Percentiles rank a stretch among this genome's conserved stretches.
Evolutionary conservation across 108 stramenopile species (phyloP).

Genomic region (Stephanodiscus minutulus): DNA sequence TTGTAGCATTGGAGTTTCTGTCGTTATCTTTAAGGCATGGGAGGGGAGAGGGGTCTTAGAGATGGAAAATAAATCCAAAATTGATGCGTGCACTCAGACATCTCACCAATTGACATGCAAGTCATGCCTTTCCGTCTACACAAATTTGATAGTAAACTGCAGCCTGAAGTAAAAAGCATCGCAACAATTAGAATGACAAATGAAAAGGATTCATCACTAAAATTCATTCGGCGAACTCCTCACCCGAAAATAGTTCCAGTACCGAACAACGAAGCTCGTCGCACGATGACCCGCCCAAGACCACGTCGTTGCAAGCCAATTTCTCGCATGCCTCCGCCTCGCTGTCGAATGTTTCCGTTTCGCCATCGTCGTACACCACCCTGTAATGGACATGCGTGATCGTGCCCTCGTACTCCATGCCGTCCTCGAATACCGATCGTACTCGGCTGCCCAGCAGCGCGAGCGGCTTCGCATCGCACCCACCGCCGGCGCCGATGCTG

Average conservation of each 20-base stretch:
- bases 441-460: slow-evolving; percentile 22
- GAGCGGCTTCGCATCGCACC: background rate
- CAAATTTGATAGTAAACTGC: slow-evolving; percentile 30
- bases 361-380: slow-evolving; percentile 30
- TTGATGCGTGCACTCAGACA: background rate
- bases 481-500: background rate
- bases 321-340: slow-evolving; percentile 24
- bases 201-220: background rate
- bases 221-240: background rate
- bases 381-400: slow-evolving; percentile 23
- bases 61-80: too few species aligned
- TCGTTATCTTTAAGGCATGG: slow-evolving; percentile 12
- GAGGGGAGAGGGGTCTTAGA: background rate
- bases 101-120: slow-evolving; percentile 23
- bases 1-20: slow-evolving; percentile 29
- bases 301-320: slow-evolving; percentile 14
- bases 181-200: background rate
- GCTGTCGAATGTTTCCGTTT: slow-evolving; percentile 23
- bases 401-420: slow-evolving; percentile 26
- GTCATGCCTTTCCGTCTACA: slow-evolving; percentile 33
- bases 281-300: background rate
- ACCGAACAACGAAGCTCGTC: slow-evolving; percentile 1
- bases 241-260: slow-evolving; percentile 30
- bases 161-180: slow-evolving; percentile 4
- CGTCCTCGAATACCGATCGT: slow-evolving; percentile 34